phyloP scores from a whole-genome alignment of 176 grass and related monocot species.

The Paspalum notatum region DNA sequence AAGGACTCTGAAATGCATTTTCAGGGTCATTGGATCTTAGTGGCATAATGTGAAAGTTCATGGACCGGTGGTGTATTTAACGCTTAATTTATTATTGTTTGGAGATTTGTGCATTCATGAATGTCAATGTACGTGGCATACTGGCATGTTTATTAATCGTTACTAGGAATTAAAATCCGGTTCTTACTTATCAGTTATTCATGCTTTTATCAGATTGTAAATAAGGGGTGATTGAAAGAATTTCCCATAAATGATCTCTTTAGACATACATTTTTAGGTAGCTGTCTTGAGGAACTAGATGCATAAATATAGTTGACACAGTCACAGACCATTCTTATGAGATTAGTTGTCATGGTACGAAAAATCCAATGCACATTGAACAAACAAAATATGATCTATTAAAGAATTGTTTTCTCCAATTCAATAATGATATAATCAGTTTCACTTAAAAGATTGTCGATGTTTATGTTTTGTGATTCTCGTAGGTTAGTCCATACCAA shows the following conservation, averaged over 20 bases:
- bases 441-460: background rate
- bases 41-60: no score
- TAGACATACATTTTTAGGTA: background rate
- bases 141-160: background rate
- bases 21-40: no score
- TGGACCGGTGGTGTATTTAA: no score
- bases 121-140: background rate
- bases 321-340: background rate
- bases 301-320: background rate
- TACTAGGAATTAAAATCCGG: background rate
- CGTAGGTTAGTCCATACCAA: background rate
- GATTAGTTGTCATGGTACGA: background rate
- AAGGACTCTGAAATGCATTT: no score
- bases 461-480: slow-evolving; percentile 24
- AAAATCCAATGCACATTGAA: background rate
- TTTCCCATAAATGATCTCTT: background rate
- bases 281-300: background rate
- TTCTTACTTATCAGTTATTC: slow-evolving; percentile 18
- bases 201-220: background rate
- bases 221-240: background rate
- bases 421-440: background rate
- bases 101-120: background rate
- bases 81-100: no score
- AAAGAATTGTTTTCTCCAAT: background rate
- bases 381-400: slow-evolving; percentile 5